Evolutionary conservation across 1,139 yeast species (phyloP).

Genomic region (Suhomyces kunorum): DNA sequence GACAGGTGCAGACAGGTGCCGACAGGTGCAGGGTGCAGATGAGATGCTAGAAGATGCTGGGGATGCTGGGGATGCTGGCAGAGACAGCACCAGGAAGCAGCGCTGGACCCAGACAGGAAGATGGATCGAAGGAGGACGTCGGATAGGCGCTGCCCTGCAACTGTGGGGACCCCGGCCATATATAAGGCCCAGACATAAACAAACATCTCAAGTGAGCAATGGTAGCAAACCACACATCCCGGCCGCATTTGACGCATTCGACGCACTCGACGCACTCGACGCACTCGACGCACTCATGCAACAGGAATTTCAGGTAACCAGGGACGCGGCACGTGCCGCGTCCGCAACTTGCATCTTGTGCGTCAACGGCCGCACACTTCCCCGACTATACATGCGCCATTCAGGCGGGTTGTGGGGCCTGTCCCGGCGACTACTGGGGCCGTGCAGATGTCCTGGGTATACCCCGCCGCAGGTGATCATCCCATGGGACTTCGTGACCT

Average conservation of each 20-base stretch:
- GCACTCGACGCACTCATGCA: slow-evolving; percentile 1
- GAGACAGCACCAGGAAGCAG: background rate
- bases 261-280: slow-evolving; percentile 2
- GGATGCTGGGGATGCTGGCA: too few relatives aligned
- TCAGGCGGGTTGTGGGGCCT: too few relatives aligned
- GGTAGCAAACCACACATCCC: slow-evolving; percentile 1
- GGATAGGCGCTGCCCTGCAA: too few relatives aligned
- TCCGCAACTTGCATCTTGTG: slow-evolving; percentile 1
- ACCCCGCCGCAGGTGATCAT: too few relatives aligned
- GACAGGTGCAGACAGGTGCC: background rate
- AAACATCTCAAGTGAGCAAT: slow-evolving; percentile 7
- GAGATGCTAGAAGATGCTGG: background rate
- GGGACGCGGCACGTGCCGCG: slow-evolving; percentile 9
- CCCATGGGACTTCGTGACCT: background rate
- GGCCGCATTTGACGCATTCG: background rate
- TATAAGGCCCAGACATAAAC: slow-evolving; percentile 8
- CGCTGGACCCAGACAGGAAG: too few relatives aligned
- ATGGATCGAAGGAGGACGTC: too few relatives aligned
- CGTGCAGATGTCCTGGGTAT: too few relatives aligned
- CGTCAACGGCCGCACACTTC: slow-evolving; percentile 8
- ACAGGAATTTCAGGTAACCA: slow-evolving; percentile 8
- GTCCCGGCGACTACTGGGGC: too few relatives aligned
- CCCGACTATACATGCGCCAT: background rate
- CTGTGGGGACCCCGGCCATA: background rate
- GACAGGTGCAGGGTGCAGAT: background rate